Percentiles rank a stretch among this genome's conserved stretches.
Evolutionary conservation across 805 yeast genomes (phyloP).

Genomic region (Wickerhamiella australiensis): DNA sequence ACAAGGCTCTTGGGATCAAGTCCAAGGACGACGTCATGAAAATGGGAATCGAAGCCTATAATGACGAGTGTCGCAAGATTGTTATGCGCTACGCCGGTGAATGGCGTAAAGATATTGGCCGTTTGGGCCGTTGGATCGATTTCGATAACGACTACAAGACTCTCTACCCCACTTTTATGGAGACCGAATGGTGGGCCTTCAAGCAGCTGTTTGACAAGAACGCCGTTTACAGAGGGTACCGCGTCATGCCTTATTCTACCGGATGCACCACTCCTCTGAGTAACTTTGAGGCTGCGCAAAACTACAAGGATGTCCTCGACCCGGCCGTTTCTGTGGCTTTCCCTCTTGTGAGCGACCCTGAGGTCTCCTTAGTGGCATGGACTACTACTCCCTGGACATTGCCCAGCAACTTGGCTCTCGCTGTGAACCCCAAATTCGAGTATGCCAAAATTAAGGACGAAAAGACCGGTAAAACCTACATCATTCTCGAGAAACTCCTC

Average conservation of each 20-base stretch:
- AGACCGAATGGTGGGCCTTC: slow-evolving; percentile 99
- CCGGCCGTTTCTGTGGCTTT: slow-evolving; percentile 94
- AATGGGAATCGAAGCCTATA: slow-evolving; percentile 89
- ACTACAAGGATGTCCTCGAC: slow-evolving; percentile 92
- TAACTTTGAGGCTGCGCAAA: slow-evolving; percentile 96
- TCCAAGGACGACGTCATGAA: slow-evolving; percentile 90
- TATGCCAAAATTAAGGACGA: slow-evolving; percentile 89
- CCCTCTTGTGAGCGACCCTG: slow-evolving; percentile 66
- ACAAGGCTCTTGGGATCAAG: slow-evolving; percentile 87
- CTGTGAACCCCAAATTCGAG: slow-evolving; percentile 83
- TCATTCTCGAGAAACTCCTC: slow-evolving; percentile 71
- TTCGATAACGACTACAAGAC: slow-evolving; percentile 98
- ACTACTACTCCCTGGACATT: slow-evolving; percentile 99
- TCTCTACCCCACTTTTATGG: slow-evolving; percentile 91
- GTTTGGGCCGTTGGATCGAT: slow-evolving; percentile 98
- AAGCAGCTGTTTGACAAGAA: slow-evolving; percentile 73
- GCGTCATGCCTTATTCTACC: slow-evolving; percentile 98
- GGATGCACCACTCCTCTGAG: slow-evolving; percentile 94
- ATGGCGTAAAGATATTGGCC: slow-evolving; percentile 87
- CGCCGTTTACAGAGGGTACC: slow-evolving; percentile 83
- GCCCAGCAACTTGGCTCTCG: slow-evolving; percentile 84
- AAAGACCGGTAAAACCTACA: slow-evolving; percentile 66
- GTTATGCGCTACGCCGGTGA: slow-evolving; percentile 95
- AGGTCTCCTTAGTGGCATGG: slow-evolving; percentile 88
- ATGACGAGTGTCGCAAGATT: slow-evolving; percentile 87